phyloP scores from a whole-genome alignment of 352 stramenopile species.

The Phytopythium sindhum region DNA sequence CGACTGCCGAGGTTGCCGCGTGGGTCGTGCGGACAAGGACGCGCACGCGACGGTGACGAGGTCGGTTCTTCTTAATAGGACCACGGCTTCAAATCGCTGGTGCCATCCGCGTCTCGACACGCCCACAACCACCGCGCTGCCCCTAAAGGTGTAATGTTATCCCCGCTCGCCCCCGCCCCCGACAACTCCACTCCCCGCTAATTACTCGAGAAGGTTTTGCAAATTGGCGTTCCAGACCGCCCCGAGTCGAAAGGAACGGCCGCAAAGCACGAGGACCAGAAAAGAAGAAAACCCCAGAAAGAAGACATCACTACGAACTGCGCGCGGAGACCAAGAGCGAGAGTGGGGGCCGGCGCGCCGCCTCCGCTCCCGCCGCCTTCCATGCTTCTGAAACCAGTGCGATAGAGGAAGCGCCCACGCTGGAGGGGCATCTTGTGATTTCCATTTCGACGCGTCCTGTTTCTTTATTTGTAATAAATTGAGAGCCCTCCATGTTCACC shows the following conservation, averaged over 20 bases:
- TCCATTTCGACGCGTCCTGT: conserved; percentile 9
- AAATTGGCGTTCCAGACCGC: conserved; percentile 1
- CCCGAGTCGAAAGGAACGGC: not conserved
- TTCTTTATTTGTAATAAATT: conserved; percentile 42
- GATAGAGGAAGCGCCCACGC: conserved; percentile 16
- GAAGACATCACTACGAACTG: conserved; percentile 4
- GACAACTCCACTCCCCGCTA: not conserved
- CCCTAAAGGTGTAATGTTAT: conserved; percentile 11
- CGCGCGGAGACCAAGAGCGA: conserved; percentile 8
- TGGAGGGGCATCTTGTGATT: conserved; percentile 7
- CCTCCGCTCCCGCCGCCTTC: conserved; percentile 7
- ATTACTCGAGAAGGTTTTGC: conserved; percentile 8
- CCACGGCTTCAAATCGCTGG: not conserved
- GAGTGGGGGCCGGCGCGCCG: conserved; percentile 3
- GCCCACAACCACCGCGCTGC: not conserved
- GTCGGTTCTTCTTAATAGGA: not conserved
- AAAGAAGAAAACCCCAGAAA: conserved; percentile 7
- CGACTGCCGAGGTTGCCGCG: conserved; percentile 1
- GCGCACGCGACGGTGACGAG: not conserved
- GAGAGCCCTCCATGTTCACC: conserved; percentile 2
- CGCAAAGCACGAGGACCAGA: conserved; percentile 4
- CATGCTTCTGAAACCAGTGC: conserved; percentile 23
- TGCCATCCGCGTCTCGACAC: not conserved
- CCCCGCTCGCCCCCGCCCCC: not conserved
- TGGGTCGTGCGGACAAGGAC: not conserved